These are phyloP conservation scores for Hyphodiscus hymeniophilus DNA, from an alignment of 495 filamentous ascomycete genomes.

Conservation along the genomic window DNA sequence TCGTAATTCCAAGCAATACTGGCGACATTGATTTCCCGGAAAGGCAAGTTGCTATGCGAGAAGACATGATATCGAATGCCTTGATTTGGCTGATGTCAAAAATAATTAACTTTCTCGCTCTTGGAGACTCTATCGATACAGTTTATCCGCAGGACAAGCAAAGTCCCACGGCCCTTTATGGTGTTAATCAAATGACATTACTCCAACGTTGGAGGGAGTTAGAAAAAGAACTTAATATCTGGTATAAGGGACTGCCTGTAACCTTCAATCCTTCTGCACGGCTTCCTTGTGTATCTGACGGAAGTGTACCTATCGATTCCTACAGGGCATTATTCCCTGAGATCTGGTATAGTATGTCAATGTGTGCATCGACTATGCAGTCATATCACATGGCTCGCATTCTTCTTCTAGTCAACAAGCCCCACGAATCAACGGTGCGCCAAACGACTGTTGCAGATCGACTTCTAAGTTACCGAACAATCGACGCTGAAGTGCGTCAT, in stretches of 20 bases:
- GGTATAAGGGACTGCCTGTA: constrained; percentile 49
- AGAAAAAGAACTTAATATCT: constrained; percentile 47
- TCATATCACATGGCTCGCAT: constrained; percentile 59
- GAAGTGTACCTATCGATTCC: constrained; percentile 14
- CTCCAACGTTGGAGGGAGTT: constrained; percentile 50
- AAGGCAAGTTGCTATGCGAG: constrained; percentile 41
- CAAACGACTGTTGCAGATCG: constrained; percentile 41
- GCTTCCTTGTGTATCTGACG: constrained; percentile 24
- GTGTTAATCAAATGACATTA: constrained; percentile 42
- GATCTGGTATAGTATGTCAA: constrained; percentile 54
- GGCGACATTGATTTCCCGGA: constrained; percentile 37
- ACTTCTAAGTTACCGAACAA: constrained; percentile 44
- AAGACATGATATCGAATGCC: constrained; percentile 55
- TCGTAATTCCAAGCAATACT: constrained; percentile 44
- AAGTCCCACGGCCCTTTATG: constrained; percentile 33
- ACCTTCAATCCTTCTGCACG: constrained; percentile 48
- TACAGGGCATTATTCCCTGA: constrained; percentile 40
- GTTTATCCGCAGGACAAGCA: constrained; percentile 31
- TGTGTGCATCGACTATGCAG: constrained; percentile 58
- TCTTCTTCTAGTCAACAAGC: constrained; percentile 53
- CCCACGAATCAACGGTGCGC: constrained; percentile 45
- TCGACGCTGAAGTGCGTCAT: constrained; percentile 42
- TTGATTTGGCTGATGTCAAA: constrained; percentile 56
- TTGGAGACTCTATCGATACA: constrained; percentile 32
- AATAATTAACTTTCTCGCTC: constrained; percentile 52